Base-by-base conservation (phyloP, 2,329 filamentous ascomycete species). In the Phialophora expanda region DNA sequence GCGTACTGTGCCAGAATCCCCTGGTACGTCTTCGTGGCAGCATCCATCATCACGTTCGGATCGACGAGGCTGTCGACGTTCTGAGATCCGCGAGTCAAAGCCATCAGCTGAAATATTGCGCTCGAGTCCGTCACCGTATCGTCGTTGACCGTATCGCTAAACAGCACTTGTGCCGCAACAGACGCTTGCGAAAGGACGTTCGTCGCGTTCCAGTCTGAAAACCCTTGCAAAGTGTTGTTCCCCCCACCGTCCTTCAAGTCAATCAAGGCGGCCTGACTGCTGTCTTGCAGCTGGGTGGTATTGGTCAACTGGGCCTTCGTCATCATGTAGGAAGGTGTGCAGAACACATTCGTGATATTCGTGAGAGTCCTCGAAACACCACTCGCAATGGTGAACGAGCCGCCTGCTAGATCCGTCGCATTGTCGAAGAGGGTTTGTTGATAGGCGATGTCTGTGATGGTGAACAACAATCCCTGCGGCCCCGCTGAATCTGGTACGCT, bases 151-250 rank as follows among this genome's bases (percentile, higher is more conserved):
- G 62, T 62, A 30, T 66, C 64, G 6, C 64, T 62, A 61, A 72
- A 72, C 9, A 71, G 61, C n/a, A 63, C 64, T n/a, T 66, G 51
- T 11, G 66, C 66, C 20, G 58, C 53, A 17, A 58, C 57, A 8
- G 65, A 66, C 7, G 67, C 60, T 46, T 66, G 68, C 41, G 61
- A 38, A 55, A 69, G 61, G 28, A 70, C 65, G 38, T 34, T 66
- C 41, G 69, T 71, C n/a, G 69, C 62, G 50, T 71, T 70, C 64
- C 69, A 69, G 30, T 60, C 44, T 17, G 70, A 70, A 65, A 75
- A 74, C 12, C 30, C 66, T 56, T 64, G 46, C 46, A 76, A 67
- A 11, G 74, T 76, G 64, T 73, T 73, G 62, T 74, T 73, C 44
- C 69, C 71, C 32, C 70, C 68, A 24, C 73, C 74, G 56, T 73